Evolutionary conservation across 345 rosid genomes (phyloP).

Genomic region (Xanthoceras sorbifolium): DNA sequence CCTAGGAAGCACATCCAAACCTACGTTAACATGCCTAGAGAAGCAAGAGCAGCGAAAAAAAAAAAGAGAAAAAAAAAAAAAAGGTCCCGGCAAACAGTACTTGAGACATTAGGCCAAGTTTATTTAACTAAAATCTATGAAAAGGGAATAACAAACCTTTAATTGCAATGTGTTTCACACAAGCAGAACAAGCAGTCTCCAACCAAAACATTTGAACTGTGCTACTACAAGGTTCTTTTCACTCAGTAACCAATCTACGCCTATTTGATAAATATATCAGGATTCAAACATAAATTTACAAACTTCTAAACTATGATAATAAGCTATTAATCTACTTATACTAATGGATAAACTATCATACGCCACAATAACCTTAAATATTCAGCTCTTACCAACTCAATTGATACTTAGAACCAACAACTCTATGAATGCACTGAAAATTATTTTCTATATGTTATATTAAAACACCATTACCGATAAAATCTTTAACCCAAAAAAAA

Average conservation of each 20-base stretch:
- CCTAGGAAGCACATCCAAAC: not conserved
- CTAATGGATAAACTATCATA: not conserved
- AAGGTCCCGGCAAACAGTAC: not conserved
- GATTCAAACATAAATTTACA: not conserved
- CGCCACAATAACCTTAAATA: not conserved
- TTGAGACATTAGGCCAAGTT: not conserved
- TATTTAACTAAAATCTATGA: not conserved
- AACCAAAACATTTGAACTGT: not conserved
- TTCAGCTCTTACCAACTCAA: not conserved
- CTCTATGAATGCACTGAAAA: not conserved
- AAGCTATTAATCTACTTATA: not conserved
- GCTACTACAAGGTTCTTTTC: not conserved
- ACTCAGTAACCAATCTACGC: not conserved
- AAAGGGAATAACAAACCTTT: not conserved
- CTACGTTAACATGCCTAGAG: not conserved
- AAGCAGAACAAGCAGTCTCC: not conserved
- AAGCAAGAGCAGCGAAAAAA: not conserved
- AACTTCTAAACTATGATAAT: not conserved
- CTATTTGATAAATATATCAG: not conserved
- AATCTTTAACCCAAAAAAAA: not conserved
- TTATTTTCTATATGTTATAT: not conserved
- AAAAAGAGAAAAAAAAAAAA: not conserved
- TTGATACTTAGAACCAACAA: not conserved
- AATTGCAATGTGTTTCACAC: not conserved
- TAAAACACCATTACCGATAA: not conserved